Percentiles rank a stretch among this genome's conserved stretches.
Evolutionary conservation across 2,329 filamentous ascomycete species (phyloP).

Genomic region (Beauveria caledonica): DNA sequence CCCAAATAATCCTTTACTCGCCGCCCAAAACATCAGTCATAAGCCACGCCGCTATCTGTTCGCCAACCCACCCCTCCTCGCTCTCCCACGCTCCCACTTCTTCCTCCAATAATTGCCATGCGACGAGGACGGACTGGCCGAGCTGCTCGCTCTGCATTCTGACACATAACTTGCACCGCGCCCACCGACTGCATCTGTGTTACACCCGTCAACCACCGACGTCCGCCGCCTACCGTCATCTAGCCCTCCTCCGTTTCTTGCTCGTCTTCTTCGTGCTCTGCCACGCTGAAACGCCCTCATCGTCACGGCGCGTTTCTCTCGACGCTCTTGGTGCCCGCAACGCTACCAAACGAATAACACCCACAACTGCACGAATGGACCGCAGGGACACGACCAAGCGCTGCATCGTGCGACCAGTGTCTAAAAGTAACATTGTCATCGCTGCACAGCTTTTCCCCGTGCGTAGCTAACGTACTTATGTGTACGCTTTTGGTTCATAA

Average conservation of each 20-base stretch:
- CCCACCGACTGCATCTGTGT: neutral
- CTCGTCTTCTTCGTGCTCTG: neutral
- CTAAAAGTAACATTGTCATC: neutral
- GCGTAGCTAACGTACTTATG: neutral
- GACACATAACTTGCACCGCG: no score
- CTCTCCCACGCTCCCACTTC: neutral
- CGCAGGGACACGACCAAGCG: neutral
- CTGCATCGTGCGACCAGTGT: neutral
- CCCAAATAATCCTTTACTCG: neutral
- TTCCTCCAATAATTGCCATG: neutral
- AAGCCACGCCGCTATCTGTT: neutral
- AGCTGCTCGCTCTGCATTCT: no score
- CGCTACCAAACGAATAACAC: neutral
- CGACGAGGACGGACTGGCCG: neutral
- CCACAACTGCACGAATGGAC: neutral
- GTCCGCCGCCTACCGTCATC: neutral
- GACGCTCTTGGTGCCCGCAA: neutral
- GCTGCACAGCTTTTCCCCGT: neutral
- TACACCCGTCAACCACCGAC: neutral
- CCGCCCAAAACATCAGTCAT: neutral
- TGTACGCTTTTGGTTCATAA: neutral
- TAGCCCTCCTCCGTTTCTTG: neutral
- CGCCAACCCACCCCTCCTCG: neutral
- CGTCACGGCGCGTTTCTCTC: neutral
- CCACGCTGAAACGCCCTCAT: neutral